phyloP scores from a whole-genome alignment of 1,284 basidiomycete species.

The Heterobasidion annosum region DNA sequence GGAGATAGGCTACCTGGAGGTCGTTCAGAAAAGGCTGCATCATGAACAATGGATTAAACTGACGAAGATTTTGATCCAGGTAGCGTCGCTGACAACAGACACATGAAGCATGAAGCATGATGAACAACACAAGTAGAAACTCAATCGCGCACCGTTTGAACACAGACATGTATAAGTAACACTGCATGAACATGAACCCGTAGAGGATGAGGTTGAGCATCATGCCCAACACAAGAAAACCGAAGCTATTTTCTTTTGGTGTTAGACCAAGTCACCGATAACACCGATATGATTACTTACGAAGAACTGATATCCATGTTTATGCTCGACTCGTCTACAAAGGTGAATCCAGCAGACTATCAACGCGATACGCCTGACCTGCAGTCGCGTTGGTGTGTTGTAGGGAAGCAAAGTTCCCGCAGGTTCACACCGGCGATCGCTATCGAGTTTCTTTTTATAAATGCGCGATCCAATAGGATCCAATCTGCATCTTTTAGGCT shows the following conservation, averaged over 20 bases:
- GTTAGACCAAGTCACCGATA: too few species aligned
- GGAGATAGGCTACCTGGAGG: constrained; percentile 14
- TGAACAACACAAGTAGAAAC: neutral
- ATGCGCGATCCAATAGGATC: too few species aligned
- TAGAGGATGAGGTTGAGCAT: constrained; percentile 12
- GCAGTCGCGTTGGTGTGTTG: too few species aligned
- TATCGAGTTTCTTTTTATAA: too few species aligned
- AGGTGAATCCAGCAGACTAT: too few species aligned
- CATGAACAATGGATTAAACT: neutral
- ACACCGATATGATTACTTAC: too few species aligned
- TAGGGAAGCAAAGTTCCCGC: too few species aligned
- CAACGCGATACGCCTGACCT: too few species aligned
- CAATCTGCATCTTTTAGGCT: too few species aligned
- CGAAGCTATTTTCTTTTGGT: constrained; percentile 6
- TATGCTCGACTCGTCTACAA: too few species aligned
- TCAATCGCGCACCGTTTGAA: constrained; percentile 8
- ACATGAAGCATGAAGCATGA: neutral
- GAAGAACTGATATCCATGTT: too few species aligned
- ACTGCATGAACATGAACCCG: constrained; percentile 14
- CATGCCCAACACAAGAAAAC: constrained; percentile 11
- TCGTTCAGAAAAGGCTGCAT: neutral
- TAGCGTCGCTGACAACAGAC: constrained; percentile 9
- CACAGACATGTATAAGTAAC: constrained; percentile 11
- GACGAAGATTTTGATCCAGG: constrained; percentile 13
- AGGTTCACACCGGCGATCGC: too few species aligned